Base-by-base conservation (phyloP, 148 eudicot genomes). In the Chenopodium formosanum region DNA sequence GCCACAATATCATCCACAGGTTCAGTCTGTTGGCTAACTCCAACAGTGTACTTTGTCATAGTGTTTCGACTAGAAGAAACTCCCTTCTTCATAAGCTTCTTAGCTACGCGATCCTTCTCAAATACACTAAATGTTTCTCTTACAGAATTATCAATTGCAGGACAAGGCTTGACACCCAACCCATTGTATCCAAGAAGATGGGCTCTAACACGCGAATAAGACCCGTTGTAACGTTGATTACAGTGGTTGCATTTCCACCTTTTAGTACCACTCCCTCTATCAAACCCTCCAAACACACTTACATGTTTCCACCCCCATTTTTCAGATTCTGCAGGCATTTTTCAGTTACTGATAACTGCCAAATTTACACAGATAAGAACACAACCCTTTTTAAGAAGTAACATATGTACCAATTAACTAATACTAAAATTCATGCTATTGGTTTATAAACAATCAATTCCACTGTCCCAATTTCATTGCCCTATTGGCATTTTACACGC, bases 251-350 rank as follows among this genome's bases (percentile, higher is more conserved):
- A 88, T 74, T 82, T 86, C 88, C 88, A 88, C 78, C 75, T 83
- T 50, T 88, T 88, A 19, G 90, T 81, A 53, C 90, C 85, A 79
- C 85, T 84, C n/a, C 86, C 88, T 75, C 73, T 88, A 11, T 79
- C 80, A 80, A 86, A 88, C 53, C 74, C 85, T 48, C 88, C 88
- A 62, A 79, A 48, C 19, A 88, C 82, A 48, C 80, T 82, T 67
- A 88, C 88, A 65, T 84, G 88, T 66, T 84, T 86, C 88, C 88
- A 85, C 7, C 90, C 90, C 90, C 90, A 88, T 78, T 83, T 83
- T 52, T 85, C 86, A 67, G 81, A 84, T 82, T 83, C 82, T n/a
- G 62, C 46, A 32, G 81, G 79, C 90, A 83, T 78, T 78, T 40
- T 37, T 9, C 29, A 19, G 1, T 70, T 34, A 37, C 47, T 4